phyloP scores from a whole-genome alignment of 2,329 filamentous ascomycete species.

The Aspergillus intermedius region DNA sequence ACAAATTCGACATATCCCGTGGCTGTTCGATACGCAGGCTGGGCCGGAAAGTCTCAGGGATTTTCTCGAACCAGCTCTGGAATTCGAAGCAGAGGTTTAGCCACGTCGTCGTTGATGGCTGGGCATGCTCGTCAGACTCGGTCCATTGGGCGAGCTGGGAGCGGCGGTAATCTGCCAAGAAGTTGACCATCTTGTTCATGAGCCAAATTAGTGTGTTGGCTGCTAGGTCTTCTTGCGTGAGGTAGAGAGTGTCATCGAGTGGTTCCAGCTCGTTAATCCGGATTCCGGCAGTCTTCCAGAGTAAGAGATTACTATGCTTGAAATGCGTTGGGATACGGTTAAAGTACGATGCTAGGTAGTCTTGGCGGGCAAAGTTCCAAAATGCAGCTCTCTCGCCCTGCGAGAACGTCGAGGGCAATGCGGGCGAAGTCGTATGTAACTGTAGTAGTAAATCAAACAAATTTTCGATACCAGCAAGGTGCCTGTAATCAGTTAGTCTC shows the following conservation, averaged over 20 bases:
- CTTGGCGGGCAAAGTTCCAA: slow-evolving; percentile 59
- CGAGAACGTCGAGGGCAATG: slow-evolving; percentile 29
- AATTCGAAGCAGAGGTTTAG: slow-evolving; percentile 49
- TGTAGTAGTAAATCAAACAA: slow-evolving; percentile 46
- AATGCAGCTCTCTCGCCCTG: slow-evolving; percentile 53
- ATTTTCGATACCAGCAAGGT: slow-evolving; percentile 55
- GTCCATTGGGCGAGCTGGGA: slow-evolving; percentile 35
- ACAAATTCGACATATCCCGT: slow-evolving; percentile 22
- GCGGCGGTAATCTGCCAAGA: slow-evolving; percentile 52
- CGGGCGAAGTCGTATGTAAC: slow-evolving; percentile 9
- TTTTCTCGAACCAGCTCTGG: slow-evolving; percentile 50
- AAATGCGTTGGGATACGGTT: slow-evolving; percentile 53
- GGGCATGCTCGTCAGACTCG: slow-evolving; percentile 33
- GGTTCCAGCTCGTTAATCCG: slow-evolving; percentile 27
- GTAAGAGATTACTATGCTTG: slow-evolving; percentile 49
- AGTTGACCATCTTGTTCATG: slow-evolving; percentile 57
- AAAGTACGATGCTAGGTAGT: slow-evolving; percentile 56
- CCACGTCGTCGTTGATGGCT: slow-evolving; percentile 47
- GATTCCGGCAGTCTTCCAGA: slow-evolving; percentile 58
- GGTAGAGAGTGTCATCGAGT: slow-evolving; percentile 37
- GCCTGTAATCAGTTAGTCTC: slow-evolving; percentile 29
- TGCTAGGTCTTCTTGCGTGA: slow-evolving; percentile 51
- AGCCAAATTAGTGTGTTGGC: slow-evolving; percentile 58
- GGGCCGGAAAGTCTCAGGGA: slow-evolving; percentile 53
- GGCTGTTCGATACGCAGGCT: slow-evolving; percentile 44